Base-by-base conservation (phyloP, 2,329 filamentous ascomycete genomes). In the Phialophora verrucosa region DNA sequence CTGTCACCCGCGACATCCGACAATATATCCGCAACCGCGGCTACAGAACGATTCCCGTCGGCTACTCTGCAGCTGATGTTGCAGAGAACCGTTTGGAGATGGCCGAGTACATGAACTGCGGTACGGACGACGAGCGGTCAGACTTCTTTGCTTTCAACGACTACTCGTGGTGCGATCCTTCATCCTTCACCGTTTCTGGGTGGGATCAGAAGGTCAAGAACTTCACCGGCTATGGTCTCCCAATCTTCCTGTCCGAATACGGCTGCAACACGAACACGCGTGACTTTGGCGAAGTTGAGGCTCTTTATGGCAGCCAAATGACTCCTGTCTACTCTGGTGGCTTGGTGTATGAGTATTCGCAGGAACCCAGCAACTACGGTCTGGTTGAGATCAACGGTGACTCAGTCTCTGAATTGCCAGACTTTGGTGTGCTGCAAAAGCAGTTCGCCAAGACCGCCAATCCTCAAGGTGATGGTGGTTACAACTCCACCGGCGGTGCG, bases 201-300 rank as follows among this genome's bases (percentile, higher is more conserved):
- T 97, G 93, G 92, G 86, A 92, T 78, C 79, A 90, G 76, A 97
- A 97, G 86, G 93, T 96, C 69, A 85, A 91, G 83, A 92, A 90
- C 82, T 96, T 94, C 80, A 88, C 87, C 70, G 87, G 91, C 78
- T 97, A 96, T 78, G 92, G 92, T 73, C 83, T 97, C 62, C 92
- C 93, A 65, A 90, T 97, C 75, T 97, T 97, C 87, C 85, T 99
- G 62, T 97, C 93, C 59, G 95, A 98, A 80, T 98, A 91, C 77
- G 95, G 95, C 69, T 99, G 95, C 84, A 89, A 87, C 80, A 90
- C 86, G 76, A 93, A 91, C 83, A 87, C 83, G 67, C 93, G 94
- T 73, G 83, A 90, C 75, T 99, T 97, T 75, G 83, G 88, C 66
- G 94, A 97, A 82, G 81, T 97, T 60, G 79, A 80, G 56, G 84